Conservation (phyloP, 805 yeast species). For the Candida silvicultrix region DNA sequence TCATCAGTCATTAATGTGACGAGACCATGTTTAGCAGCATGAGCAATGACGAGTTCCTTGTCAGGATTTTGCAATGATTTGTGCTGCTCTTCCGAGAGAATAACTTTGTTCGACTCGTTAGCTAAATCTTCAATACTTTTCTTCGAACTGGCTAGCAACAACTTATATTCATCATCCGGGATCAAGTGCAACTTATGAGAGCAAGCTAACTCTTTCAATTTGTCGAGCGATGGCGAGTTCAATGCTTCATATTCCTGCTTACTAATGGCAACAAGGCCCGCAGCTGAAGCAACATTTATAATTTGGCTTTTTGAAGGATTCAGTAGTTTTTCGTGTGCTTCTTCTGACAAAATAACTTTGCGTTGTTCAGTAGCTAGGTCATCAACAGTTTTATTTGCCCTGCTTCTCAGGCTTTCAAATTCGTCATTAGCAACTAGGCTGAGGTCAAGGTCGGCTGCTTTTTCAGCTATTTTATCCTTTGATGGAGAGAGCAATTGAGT, state of each 20-base stretch:
- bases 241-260: slow-evolving; percentile 4
- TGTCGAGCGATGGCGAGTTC: slow-evolving; percentile 2
- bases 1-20: slow-evolving; percentile 6
- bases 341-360: slow-evolving; percentile 10
- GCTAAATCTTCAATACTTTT: slow-evolving; percentile 12
- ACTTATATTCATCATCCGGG: slow-evolving; percentile 3
- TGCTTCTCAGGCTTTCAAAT: slow-evolving; percentile 2
- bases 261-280: slow-evolving; percentile 4
- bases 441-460: slow-evolving; percentile 4
- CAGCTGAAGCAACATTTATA: not conserved
- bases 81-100: slow-evolving; percentile 1
- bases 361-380: slow-evolving; percentile 6
- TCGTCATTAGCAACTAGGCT: slow-evolving; percentile 8
- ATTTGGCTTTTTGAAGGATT: slow-evolving; percentile 10
- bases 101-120: slow-evolving; percentile 1
- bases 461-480: slow-evolving; percentile 2
- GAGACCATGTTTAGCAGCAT: slow-evolving; percentile 7
- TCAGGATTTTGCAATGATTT: slow-evolving; percentile 3
- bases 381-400: slow-evolving; percentile 5
- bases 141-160: not conserved
- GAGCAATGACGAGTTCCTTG: slow-evolving; percentile 1
- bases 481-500: slow-evolving; percentile 3
- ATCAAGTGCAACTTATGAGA: not conserved
- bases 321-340: slow-evolving; percentile 9
- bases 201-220: not conserved